These are phyloP conservation scores for Cytidiella melzeri DNA, from an alignment of 768 basidiomycete species.

Conservation along the genomic window DNA sequence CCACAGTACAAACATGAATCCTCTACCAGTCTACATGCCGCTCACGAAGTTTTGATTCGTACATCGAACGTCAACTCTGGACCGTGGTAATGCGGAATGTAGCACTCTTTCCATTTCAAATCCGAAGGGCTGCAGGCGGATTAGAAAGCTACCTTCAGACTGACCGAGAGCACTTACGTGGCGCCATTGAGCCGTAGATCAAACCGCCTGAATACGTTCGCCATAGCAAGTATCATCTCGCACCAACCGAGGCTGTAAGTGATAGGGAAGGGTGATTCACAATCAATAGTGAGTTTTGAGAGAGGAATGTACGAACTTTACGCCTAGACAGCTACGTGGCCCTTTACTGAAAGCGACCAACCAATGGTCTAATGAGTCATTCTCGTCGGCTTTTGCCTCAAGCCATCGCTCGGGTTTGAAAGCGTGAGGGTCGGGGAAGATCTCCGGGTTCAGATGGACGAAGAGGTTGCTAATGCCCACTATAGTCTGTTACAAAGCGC, in stretches of 20 bases:
- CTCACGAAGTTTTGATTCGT: too few species aligned
- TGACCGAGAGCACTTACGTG: not conserved
- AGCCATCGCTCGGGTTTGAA: constrained; percentile 43
- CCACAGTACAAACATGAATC: too few species aligned
- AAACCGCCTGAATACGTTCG: constrained; percentile 34
- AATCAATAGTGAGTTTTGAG: not conserved
- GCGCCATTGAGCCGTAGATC: constrained; percentile 25
- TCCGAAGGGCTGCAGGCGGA: not conserved
- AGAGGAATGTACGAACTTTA: constrained; percentile 29
- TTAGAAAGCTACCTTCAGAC: not conserved
- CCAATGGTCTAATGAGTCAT: constrained; percentile 29
- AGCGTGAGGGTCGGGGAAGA: constrained; percentile 34
- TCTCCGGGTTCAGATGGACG: constrained; percentile 32
- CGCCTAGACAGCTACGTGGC: constrained; percentile 38
- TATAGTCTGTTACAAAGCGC: too few species aligned
- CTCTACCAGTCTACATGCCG: too few species aligned
- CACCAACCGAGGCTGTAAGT: constrained; percentile 36
- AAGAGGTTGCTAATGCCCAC: constrained; percentile 29
- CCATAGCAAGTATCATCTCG: constrained; percentile 37
- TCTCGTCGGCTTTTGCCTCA: constrained; percentile 19
- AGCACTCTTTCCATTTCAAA: not conserved
- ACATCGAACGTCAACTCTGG: too few species aligned
- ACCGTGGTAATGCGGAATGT: not conserved
- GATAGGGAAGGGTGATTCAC: not conserved
- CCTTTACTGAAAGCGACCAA: constrained; percentile 40